Conservation (phyloP, 192 early-diverging fungal genomes). For the Backusella sp. region DNA sequence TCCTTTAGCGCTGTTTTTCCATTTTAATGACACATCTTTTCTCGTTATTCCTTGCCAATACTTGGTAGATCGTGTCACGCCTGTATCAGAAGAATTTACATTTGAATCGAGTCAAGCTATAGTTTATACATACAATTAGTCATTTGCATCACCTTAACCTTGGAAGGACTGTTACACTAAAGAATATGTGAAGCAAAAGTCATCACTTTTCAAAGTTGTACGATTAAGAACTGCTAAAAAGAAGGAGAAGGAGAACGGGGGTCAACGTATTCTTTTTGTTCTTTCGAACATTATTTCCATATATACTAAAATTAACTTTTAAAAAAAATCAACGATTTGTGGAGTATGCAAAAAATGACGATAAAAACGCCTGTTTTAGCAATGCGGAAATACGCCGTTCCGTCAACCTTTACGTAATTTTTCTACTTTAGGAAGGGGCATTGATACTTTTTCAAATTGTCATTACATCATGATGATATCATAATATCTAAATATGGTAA, state of each 20-base stretch:
- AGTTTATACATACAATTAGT: too few species aligned
- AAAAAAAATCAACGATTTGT: neutral
- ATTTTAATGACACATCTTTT: too few species aligned
- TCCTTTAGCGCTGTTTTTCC: too few species aligned
- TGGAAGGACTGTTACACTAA: too few species aligned
- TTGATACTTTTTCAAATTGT: neutral
- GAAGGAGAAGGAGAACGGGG: neutral
- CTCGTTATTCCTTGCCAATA: too few species aligned
- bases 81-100: too few species aligned
- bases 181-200: neutral
- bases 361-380: neutral
- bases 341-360: neutral
- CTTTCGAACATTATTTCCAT: neutral
- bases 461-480: conserved; percentile 3
- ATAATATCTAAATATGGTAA: neutral
- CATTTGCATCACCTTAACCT: too few species aligned
- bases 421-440: neutral
- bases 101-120: too few species aligned
- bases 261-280: neutral
- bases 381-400: neutral
- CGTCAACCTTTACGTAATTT: neutral
- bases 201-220: neutral
- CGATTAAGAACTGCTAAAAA: neutral
- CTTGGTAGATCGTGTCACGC: too few species aligned
- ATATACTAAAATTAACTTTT: neutral